Evolutionary conservation across 1,139 yeast species (phyloP).

Genomic region (Geotrichum candidum): DNA sequence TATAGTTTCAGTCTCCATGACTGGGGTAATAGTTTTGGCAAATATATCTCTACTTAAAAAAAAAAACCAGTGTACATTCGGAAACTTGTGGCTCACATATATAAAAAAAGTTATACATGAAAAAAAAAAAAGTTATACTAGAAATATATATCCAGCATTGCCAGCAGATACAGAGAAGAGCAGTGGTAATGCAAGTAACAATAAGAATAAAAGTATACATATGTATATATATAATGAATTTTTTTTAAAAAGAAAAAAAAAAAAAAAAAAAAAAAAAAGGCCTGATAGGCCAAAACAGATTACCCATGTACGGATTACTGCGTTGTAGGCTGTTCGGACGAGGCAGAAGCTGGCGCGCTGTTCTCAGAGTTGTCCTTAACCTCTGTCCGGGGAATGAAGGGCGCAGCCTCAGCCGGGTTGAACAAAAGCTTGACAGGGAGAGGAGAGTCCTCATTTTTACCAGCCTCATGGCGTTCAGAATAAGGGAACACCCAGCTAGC

Average conservation of each 20-base stretch:
- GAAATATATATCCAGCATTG: background rate
- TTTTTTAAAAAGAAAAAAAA: background rate
- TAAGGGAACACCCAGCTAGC: slow-evolving; percentile 47
- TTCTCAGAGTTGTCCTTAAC: background rate
- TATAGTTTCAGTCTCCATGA: too few relatives aligned
- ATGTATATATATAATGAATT: too few relatives aligned
- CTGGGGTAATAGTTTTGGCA: too few relatives aligned
- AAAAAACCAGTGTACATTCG: too few relatives aligned
- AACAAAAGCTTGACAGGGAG: slow-evolving; percentile 30
- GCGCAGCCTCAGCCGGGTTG: slow-evolving; percentile 37
- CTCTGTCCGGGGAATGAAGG: slow-evolving; percentile 34
- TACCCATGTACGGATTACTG: background rate
- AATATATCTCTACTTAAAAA: too few relatives aligned
- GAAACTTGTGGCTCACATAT: too few relatives aligned
- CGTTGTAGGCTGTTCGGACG: background rate
- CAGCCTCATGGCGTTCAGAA: slow-evolving; percentile 42
- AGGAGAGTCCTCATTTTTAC: slow-evolving; percentile 34
- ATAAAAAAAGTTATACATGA: too few relatives aligned
- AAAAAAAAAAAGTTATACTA: too few relatives aligned
- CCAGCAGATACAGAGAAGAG: background rate
- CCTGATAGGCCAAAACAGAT: background rate
- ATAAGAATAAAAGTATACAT: too few relatives aligned
- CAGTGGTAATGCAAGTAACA: background rate
- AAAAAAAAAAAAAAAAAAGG: background rate
- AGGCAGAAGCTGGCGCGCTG: background rate